Base-by-base conservation (phyloP, 2,329 filamentous ascomycete species). In the Rhinocladiella mackenziei region DNA sequence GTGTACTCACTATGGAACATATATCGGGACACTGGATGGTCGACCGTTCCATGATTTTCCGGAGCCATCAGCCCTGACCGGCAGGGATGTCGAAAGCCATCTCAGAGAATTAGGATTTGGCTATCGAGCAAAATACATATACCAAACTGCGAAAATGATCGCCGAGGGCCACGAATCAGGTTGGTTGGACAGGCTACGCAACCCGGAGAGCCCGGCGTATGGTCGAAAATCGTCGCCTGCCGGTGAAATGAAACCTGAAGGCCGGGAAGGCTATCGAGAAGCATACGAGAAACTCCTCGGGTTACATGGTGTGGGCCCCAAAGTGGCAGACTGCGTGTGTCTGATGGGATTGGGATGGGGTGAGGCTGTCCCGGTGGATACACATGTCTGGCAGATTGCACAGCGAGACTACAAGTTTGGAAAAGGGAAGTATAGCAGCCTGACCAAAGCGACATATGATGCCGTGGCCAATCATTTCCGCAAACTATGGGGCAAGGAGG, bases 361-460 rank as follows among this genome's bases (percentile, higher is more conserved):
- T 22, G 91, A 97, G 66, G 83, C 89, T 2, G 89, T 98, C 1
- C 92, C 92, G 0, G 86, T 98, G 22, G 92, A 98, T 65, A 98
- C 94, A 1, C 94, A 98, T 66, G 88, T 98, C 9, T 97, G 89
- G 91, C 89, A 97, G 70, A 97, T 98, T 60, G 94, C 92, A 1
- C 87, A 94, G 63, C 77, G 92, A 40, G 92, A 98, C 65, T 98
- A 98, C 68, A 89, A 83, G 47, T 94, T 98, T 58, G 86, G 87
- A 5, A 86, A 82, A 58, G 80, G 79, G 6, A 91, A 87, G 60
- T 75, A 85, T 50, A 91, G 89, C 60, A 91, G 87, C 34, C 74
- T 98, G 51, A 96, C 84, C 10, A 94, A 94, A 61, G 78, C 76
- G 29, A 89, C 87, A 52, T 97, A 98, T 60, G 83, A 92, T 61